phyloP scores from a whole-genome alignment of 2,329 filamentous ascomycete species.

The Nemania sp. region DNA sequence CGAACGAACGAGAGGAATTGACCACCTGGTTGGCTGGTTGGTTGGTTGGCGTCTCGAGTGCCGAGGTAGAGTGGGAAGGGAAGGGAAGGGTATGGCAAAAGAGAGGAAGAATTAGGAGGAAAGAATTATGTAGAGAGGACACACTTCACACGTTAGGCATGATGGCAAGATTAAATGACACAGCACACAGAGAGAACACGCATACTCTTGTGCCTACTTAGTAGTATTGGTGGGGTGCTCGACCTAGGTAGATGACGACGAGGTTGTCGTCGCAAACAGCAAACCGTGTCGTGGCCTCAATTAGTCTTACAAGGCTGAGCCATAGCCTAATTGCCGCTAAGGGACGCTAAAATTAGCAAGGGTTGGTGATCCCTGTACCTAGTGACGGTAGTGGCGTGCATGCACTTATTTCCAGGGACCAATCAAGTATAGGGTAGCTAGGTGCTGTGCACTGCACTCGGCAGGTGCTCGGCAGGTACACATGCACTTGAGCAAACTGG shows the following conservation, averaged over 20 bases:
- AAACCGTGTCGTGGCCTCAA: slow-evolving; percentile 39
- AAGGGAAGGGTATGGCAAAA: not conserved
- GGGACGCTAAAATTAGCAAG: not conserved
- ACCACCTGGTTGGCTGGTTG: not conserved
- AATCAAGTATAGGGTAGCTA: not conserved
- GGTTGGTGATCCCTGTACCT: not conserved
- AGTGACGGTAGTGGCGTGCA: not conserved
- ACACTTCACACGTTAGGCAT: slow-evolving; percentile 33
- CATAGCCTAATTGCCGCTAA: slow-evolving; percentile 26
- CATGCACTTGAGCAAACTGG: not conserved
- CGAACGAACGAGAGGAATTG: not conserved
- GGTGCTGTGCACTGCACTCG: not conserved
- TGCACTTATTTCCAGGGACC: not conserved
- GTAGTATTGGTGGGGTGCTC: slow-evolving; percentile 27
- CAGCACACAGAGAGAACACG: not conserved
- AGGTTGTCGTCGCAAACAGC: slow-evolving; percentile 25
- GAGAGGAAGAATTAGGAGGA: not conserved
- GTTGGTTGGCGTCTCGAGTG: not conserved
- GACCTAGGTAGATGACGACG: not conserved
- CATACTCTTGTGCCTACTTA: not conserved
- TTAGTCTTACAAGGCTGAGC: slow-evolving; percentile 31
- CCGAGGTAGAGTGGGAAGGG: not conserved
- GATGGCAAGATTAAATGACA: not conserved
- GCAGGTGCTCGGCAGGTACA: not conserved
- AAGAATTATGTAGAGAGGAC: not conserved